A percentile compares a stretch with the other conserved stretches of the same genome.
phyloP scores from a whole-genome alignment of 495 filamentous ascomycete genomes.

The Melanomma pulvis-pyrius region DNA sequence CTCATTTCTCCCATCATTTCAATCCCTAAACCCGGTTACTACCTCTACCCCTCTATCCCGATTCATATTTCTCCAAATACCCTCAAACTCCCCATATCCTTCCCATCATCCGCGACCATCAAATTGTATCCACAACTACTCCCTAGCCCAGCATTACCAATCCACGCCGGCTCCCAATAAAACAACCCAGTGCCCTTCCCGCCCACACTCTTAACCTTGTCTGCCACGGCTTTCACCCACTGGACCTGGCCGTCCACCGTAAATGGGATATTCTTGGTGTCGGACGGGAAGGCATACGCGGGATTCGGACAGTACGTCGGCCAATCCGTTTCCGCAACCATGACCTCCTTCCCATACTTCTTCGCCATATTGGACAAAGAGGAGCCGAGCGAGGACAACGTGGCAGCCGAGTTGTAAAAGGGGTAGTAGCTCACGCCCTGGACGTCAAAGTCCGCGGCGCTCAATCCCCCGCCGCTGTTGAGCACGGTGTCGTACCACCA shows the following conservation, averaged over 20 bases:
- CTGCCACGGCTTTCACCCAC: constrained; percentile 46
- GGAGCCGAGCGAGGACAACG: constrained; percentile 44
- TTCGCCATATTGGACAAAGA: constrained; percentile 45
- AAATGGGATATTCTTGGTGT: constrained; percentile 46
- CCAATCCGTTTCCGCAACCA: constrained; percentile 54
- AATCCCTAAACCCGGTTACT: too few species aligned
- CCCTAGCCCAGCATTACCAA: constrained; percentile 32
- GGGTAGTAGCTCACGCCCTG: constrained; percentile 54
- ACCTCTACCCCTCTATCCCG: background rate
- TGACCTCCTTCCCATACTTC: constrained; percentile 50
- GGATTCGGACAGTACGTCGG: constrained; percentile 48
- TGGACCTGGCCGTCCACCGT: constrained; percentile 46
- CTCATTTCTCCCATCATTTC: too few species aligned
- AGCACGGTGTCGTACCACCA: constrained; percentile 50
- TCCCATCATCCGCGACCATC: constrained; percentile 23
- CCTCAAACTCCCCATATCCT: constrained; percentile 30
- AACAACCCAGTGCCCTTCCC: constrained; percentile 48
- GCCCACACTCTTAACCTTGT: constrained; percentile 41
- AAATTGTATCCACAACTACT: constrained; percentile 32
- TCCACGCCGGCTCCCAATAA: constrained; percentile 54
- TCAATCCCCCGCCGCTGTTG: constrained; percentile 41
- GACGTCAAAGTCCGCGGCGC: constrained; percentile 47
- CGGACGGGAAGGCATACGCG: constrained; percentile 42
- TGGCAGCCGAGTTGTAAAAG: constrained; percentile 51
- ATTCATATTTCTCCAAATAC: constrained; percentile 20